Base-by-base conservation (phyloP, 768 basidiomycete genomes). In the Strobilomyces dryophilus region DNA sequence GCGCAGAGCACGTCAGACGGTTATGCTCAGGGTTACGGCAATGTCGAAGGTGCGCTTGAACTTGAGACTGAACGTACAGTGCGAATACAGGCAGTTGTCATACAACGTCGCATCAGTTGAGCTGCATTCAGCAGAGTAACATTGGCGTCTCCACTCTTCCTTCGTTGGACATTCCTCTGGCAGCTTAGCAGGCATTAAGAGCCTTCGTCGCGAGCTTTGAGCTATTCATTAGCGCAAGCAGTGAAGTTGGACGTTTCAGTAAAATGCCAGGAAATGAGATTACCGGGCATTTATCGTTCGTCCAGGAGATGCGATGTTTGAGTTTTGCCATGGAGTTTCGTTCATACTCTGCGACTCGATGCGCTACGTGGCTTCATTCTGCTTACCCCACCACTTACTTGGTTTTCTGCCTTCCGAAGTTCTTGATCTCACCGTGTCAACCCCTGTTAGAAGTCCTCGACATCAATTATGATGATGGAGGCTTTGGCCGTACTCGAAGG, bases 11-110 rank as follows among this genome's bases (percentile, higher is more conserved):
- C 74, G 58, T 70, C 78, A 67, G 73, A 75, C 55, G 79, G 78
- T 51, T 77, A 69, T 56, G 57, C 76, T 69, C 83, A 86, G 73
- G 83, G 75, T 58, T 87, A 80, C 71, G 81, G 79, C 73, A 79
- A 69, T 61, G 75, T 73, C 75, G 89, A 91, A 92, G 89, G 89
- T 92, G 81, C 89, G 89, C 88, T 85, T 74, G 77, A 80, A 65
- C 71, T 82, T 83, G 73, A 83, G 80, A 81, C 76, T 82, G 69
- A 79, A 69, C 62, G 64, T 65, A 52, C 68, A 68, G 68, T 64
- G 73, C 70, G 67, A 76, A 71, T 66, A 71, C 63, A 74, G 74
- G 74, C 70, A 72, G 70, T 67, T 67, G 42, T 59, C 50, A 58
- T 55, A 54, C 57, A 47, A 64, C 62, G 59, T 62, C 55, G 67